Base-by-base conservation (phyloP, 2,329 filamentous ascomycete species). In the Chrysoporthe austroafricana region DNA sequence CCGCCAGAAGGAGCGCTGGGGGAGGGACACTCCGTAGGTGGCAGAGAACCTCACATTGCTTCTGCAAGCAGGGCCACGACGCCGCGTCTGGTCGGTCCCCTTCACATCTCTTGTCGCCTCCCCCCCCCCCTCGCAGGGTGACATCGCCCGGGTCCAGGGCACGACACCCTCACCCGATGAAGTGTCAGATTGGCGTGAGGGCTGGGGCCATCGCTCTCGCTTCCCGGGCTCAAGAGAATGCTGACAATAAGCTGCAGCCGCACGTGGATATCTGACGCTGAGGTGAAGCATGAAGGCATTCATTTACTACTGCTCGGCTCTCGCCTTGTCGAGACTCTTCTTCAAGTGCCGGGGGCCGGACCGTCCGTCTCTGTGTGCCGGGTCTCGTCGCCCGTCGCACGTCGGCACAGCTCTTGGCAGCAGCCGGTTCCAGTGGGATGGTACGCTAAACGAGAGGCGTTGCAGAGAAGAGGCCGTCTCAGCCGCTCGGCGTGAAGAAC, bases 371-470 rank as follows among this genome's bases (percentile, higher is more conserved):
- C 26, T 26, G 26, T 26, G 26, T 26, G 26, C 26, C 26, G 26
- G 26, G 26, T 26, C 26, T 26, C 26, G 26, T 26, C 18, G 36
- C 21, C 62, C 13, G 14, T 26, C 34, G 14, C n/a, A 21, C 3
- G 43, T 56, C 62, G 57, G 50, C 34, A 34, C 4, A 39, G 26
- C 26, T 59, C 61, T 64, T 69, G 66, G 66, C 62, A 62, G 54
- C 67, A 62, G 54, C 67, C 48, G 62, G 63, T 56, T 64, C 67
- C 67, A 67, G 57, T 63, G 60, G 64, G 43, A 58, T 66, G 67
- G 67, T 50, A 67, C 67, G 54, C 64, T 66, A 69, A 62, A 54
- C 48, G 48, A 26, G 42, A 54, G 54, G 64, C 48, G 61, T 63
- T 63, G 62, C 52, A 34, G 46, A 63, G 26, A 62, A 43, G 61